Evolutionary conservation across 2,329 filamentous ascomycete genomes (phyloP), one percentile per base, ranked within the genome.

Genomic region (Aspergillus felis): DNA sequence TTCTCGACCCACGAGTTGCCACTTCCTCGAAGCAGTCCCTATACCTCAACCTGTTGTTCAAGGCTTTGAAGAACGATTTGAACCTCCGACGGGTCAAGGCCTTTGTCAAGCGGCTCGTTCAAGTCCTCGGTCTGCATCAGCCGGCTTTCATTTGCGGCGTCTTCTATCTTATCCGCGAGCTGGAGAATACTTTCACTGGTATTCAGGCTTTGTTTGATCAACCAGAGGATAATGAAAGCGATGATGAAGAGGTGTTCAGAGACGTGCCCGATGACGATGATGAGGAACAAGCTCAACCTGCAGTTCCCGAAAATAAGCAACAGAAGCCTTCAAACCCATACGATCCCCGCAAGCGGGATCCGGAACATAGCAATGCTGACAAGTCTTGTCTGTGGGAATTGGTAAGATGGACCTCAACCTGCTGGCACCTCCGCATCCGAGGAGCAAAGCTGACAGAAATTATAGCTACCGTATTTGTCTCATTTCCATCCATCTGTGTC

Each of bases 401-500:
- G 60, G 81, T 94, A 76, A 75, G 84, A 25, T 48, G 22, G 38
- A 12, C n/a, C 24, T 25, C 52, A 5, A 14, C 2, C 4, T 35
- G 22, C 14, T 27, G 7, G 5, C 10, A 10, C 14, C 3, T 35
- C 12, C 3, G 22, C 17, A 29, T 44, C 3, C 8, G n/a, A 22
- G 8, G 3, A 22, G 9, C 41, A 22, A 44, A 24, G 44, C 24
- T 57, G 24, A 59, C 55, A 35, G 44, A 28, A 29, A 78, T 51
- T 22, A 49, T 57, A 74, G 73, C 71, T 84, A 5, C 91, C 92
- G 1, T 88, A 91, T 62, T 76, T 91, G 54, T 81, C 80, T 20
- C 94, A 99, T 73, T 99, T 90, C 73, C 95, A 99, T 70, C 94
- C 94, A 1, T 96, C 94, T 0, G 93, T 99, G 2, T 86, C 87